phyloP scores from a whole-genome alignment of 371 early-diverging fungal genomes.

The Gilbertella persicaria region DNA sequence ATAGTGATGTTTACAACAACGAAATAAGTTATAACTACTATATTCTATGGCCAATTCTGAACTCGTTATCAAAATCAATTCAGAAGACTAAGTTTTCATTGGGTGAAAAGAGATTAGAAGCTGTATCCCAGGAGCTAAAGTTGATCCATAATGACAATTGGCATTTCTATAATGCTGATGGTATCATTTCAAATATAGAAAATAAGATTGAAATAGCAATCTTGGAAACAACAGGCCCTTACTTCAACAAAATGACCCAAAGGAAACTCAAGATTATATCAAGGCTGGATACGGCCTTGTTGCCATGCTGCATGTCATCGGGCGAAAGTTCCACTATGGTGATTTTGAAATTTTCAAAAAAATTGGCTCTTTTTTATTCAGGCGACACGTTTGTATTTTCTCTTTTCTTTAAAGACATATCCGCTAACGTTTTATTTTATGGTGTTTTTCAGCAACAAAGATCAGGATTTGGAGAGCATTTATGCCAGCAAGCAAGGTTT shows the following conservation, averaged over 20 bases:
- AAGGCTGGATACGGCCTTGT: conserved; percentile 25
- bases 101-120: conserved; percentile 25
- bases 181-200: conserved; percentile 22
- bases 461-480: conserved; percentile 22
- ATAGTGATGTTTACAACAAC: conserved; percentile 20
- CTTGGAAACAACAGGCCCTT: conserved; percentile 23
- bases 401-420: conserved; percentile 23
- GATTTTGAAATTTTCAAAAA: conserved; percentile 26
- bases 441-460: conserved; percentile 23
- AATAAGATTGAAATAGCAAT: conserved; percentile 19
- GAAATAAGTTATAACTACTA: conserved; percentile 17
- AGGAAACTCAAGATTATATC: conserved; percentile 23
- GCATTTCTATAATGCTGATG: conserved; percentile 22
- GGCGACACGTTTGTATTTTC: conserved; percentile 26
- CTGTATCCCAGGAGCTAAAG: conserved; percentile 23
- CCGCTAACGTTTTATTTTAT: conserved; percentile 21
- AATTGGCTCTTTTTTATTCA: conserved; percentile 23
- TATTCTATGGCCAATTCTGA: conserved; percentile 23
- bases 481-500: conserved; percentile 22
- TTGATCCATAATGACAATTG: conserved; percentile 22
- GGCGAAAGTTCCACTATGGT: conserved; percentile 16
- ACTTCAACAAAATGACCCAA: conserved; percentile 18
- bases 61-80: conserved; percentile 25
- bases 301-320: conserved; percentile 20
- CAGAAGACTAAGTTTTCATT: conserved; percentile 24